Evolutionary conservation across 352 stramenopile species (phyloP).

Genomic region (Pythium angustatum): DNA sequence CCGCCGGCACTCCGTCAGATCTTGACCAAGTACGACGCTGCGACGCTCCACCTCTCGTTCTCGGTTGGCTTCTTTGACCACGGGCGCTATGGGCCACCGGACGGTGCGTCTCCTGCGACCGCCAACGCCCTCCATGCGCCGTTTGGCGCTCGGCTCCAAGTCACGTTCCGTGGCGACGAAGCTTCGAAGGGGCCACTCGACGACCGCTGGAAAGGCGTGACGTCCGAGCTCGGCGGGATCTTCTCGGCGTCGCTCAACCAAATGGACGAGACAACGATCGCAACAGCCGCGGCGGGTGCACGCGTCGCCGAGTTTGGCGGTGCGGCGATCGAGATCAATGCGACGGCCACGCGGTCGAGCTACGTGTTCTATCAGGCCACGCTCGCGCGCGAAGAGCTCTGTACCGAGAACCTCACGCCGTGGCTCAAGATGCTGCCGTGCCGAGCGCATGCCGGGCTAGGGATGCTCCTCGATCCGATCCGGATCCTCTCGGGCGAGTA

Average conservation of each 20-base stretch:
- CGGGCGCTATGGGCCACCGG: constrained; percentile 42
- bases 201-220: constrained; percentile 67
- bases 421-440: constrained; percentile 90
- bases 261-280: constrained; percentile 62
- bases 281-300: constrained; percentile 14
- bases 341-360: constrained; percentile 20
- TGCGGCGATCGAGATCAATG: constrained; percentile 14
- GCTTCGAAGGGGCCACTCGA: constrained; percentile 2
- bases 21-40: constrained; percentile 65
- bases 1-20: constrained; percentile 70
- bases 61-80: constrained; percentile 58
- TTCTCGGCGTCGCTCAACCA: constrained; percentile 86
- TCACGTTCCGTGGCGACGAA: constrained; percentile 38
- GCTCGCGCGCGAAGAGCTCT: constrained; percentile 80
- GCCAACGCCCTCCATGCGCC: constrained; percentile 41
- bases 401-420: constrained; percentile 87
- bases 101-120: background rate
- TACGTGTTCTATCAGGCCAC: constrained; percentile 72
- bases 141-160: constrained; percentile 66
- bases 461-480: constrained; percentile 72
- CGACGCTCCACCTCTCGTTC: constrained; percentile 72
- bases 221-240: constrained; percentile 69
- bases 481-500: constrained; percentile 73
- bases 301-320: constrained; percentile 24
- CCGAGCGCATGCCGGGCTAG: constrained; percentile 58